Percentiles rank a stretch among this genome's conserved stretches.
Conservation (phyloP, 2,329 filamentous ascomycete species). For the Ascochyta clinopodiicola region DNA sequence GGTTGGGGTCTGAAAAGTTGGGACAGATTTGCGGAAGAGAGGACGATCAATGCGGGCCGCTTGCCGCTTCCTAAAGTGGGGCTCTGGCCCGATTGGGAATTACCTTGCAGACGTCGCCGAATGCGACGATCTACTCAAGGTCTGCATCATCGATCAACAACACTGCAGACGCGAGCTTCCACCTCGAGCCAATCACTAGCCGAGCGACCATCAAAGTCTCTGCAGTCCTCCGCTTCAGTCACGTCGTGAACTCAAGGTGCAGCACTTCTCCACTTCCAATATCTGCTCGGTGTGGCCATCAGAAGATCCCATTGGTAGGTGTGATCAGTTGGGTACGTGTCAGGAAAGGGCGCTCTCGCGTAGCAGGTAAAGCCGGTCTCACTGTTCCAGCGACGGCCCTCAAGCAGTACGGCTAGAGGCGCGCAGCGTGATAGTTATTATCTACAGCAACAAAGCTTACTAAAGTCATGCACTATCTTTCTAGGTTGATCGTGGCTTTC, state of each 20-base stretch:
- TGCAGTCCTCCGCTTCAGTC: neutral
- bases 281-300: neutral
- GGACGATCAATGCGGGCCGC: constrained; percentile 20
- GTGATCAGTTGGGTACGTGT: neutral
- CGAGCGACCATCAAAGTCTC: neutral
- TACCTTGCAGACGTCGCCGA: constrained; percentile 16
- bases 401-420: too few relatives aligned
- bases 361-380: too few relatives aligned
- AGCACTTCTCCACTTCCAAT: constrained; percentile 4
- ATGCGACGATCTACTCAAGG: neutral
- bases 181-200: constrained; percentile 6
- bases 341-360: neutral
- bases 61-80: constrained; percentile 9
- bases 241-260: constrained; percentile 2
- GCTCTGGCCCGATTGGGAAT: neutral
- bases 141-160: constrained; percentile 22
- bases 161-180: constrained; percentile 1
- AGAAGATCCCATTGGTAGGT: neutral
- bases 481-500: too few relatives aligned
- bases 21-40: constrained; percentile 10
- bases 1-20: neutral
- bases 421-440: too few relatives aligned
- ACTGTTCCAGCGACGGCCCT: too few relatives aligned
- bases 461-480: too few relatives aligned
- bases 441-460: too few relatives aligned